Percentiles rank a stretch among this genome's conserved stretches.
These are phyloP conservation scores for Bauhinia variegata DNA, from an alignment of 306 rosid genomes.

Conservation along the genomic window DNA sequence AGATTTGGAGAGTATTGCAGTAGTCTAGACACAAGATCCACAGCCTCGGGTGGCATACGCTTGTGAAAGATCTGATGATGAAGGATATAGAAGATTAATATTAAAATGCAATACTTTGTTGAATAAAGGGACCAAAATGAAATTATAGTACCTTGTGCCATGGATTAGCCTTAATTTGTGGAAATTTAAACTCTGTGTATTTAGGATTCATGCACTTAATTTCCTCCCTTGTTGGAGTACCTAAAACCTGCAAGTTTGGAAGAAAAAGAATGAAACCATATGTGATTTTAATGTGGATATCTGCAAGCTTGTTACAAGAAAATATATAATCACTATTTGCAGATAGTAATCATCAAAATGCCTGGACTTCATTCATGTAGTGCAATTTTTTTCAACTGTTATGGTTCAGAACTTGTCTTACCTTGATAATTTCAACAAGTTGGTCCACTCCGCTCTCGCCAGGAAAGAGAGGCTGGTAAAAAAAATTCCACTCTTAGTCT, in stretches of 20 bases:
- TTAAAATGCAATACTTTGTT: not conserved
- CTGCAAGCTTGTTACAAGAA: not conserved
- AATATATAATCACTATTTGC: not conserved
- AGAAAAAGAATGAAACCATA: not conserved
- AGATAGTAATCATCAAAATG: no score
- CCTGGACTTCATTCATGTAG: no score
- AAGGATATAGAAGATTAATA: conserved; percentile 25
- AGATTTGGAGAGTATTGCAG: conserved; percentile 96
- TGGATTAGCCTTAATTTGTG: conserved; percentile 95
- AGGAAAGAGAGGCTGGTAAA: conserved; percentile 83
- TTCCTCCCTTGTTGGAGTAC: conserved; percentile 98
- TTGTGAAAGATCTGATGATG: conserved; percentile 77
- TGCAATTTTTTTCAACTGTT: no score
- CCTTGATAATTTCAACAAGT: conserved; percentile 91
- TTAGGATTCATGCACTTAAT: conserved; percentile 97
- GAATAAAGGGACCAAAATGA: conserved; percentile 11
- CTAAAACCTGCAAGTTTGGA: conserved; percentile 89
- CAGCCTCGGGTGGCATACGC: conserved; percentile 94
- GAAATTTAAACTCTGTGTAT: conserved; percentile 89
- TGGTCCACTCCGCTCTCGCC: conserved; percentile 97
- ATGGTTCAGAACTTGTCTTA: conserved; percentile 39
- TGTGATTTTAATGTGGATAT: not conserved
- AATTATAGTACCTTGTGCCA: conserved; percentile 82
- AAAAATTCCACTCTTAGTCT: conserved; percentile 34
- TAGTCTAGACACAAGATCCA: conserved; percentile 93